These are phyloP conservation scores for Fusarium lateritium DNA, from an alignment of 2,329 filamentous ascomycete species.

Conservation along the genomic window DNA sequence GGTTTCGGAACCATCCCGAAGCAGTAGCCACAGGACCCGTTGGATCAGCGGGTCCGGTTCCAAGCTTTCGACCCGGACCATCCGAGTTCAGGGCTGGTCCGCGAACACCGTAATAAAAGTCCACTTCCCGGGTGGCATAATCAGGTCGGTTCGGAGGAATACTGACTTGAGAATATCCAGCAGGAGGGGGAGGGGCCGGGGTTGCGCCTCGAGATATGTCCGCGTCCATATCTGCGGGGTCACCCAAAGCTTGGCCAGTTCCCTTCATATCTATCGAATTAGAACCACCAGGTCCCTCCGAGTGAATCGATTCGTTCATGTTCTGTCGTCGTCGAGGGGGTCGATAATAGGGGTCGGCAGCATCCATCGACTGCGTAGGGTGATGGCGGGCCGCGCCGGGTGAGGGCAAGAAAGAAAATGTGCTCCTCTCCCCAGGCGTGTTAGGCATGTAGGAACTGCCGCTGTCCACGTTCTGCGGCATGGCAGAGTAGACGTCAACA, in stretches of 20 bases:
- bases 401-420: constrained; percentile 78
- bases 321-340: constrained; percentile 82
- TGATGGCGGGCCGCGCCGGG: constrained; percentile 65
- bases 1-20: constrained; percentile 86
- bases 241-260: constrained; percentile 56
- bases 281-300: constrained; percentile 52
- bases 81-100: constrained; percentile 89
- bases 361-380: constrained; percentile 64
- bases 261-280: constrained; percentile 55
- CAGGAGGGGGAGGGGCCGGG: constrained; percentile 57
- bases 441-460: constrained; percentile 79
- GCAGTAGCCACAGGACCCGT: constrained; percentile 92
- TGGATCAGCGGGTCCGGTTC: constrained; percentile 94
- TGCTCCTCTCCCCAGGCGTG: constrained; percentile 79
- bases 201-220: constrained; percentile 61
- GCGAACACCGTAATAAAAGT: constrained; percentile 95
- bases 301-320: constrained; percentile 57
- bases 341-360: constrained; percentile 87
- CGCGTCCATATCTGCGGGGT: constrained; percentile 59
- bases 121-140: constrained; percentile 93
- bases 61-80: constrained; percentile 84
- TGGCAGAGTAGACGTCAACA: constrained; percentile 62
- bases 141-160: constrained; percentile 77
- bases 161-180: constrained; percentile 52
- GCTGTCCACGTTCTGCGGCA: constrained; percentile 66